Conservation (phyloP, 1,139 yeast species). For the Saccharomyces hybrid region DNA sequence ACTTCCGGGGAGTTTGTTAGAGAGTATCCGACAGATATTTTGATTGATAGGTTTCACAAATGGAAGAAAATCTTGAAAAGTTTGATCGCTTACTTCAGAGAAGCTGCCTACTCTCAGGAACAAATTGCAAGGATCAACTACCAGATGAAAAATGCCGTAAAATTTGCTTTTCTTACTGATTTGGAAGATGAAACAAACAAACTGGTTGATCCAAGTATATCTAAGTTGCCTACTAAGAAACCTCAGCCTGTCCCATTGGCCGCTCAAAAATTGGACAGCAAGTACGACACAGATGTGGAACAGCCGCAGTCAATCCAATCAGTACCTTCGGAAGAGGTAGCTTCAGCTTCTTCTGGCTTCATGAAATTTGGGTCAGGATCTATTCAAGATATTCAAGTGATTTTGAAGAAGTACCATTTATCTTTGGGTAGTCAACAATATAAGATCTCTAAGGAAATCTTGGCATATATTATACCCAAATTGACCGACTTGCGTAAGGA, state of each 20-base stretch:
- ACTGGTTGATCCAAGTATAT: constrained; percentile 27
- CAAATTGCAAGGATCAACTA: constrained; percentile 56
- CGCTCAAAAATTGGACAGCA: constrained; percentile 4
- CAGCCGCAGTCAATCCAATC: constrained; percentile 5
- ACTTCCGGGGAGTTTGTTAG: constrained; percentile 15
- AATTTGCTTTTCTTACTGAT: constrained; percentile 43
- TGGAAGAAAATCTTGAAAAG: constrained; percentile 65
- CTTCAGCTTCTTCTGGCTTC: constrained; percentile 38
- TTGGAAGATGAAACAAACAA: constrained; percentile 25
- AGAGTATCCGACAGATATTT: constrained; percentile 33
- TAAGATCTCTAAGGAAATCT: constrained; percentile 49
- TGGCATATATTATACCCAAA: constrained; percentile 50
- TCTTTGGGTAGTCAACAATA: constrained; percentile 38
- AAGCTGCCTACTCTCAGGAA: constrained; percentile 55
- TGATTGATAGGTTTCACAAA: constrained; percentile 48
- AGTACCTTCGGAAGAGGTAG: constrained; percentile 11
- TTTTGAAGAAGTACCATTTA: constrained; percentile 40
- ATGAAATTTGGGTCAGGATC: constrained; percentile 43
- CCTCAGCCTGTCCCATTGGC: constrained; percentile 17
- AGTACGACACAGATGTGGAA: background rate
- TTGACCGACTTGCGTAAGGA: constrained; percentile 45
- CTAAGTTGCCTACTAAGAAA: constrained; percentile 13
- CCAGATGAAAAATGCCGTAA: constrained; percentile 52
- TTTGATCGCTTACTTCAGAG: constrained; percentile 51
- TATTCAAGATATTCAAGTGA: constrained; percentile 40